Base-by-base conservation (phyloP, 1,284 basidiomycete genomes). In the Ceratobasidium sp. region DNA sequence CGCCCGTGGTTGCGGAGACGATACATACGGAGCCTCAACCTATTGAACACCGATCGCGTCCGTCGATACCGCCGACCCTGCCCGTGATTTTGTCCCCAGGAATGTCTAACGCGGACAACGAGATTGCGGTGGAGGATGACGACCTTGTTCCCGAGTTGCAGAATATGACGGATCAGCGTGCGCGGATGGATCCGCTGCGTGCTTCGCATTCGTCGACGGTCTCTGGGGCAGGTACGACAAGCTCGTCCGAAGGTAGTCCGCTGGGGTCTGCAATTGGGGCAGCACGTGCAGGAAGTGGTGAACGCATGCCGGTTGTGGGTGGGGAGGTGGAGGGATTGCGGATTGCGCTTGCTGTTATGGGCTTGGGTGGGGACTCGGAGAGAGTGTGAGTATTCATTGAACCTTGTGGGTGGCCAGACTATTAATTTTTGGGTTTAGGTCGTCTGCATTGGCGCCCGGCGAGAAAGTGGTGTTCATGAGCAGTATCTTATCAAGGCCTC, bases 231-330 rank as follows among this genome's bases (percentile, higher is more conserved):
- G 66, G 66, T 17, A 69, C 66, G 53, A 59, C 66, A 8, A 69
- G 66, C 19, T 69, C 66, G 41, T 69, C 66, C 15, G 66, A 69
- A 33, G 66, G 66, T 5, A 69, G 66, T 24, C 66, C 66, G n/a
- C 44, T 69, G 5, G 66, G 66, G 24, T 69, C 66, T 7, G 29
- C 66, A 2, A 27, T 48, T 48, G 66, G 66, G 15, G 31, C 53
- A 7, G 54, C 51, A 29, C 65, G 65, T 19, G 36, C 66, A n/a
- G 66, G 66, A 22, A 69, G 66, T 59, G 66, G 66, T 22, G 66
- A 69, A 22, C 53, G 66, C 5, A 57, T 69, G 66, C 53, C 66
- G 3, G 31, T 59, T 29, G 66, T 54, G 33, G 66, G 66, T 19
- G 66, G 66, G 44, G 66, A 69, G 22, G 66, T 69, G 7, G 66